These are phyloP conservation scores for Fraxinus paxiana DNA, from an alignment of 305 asterid species.

Conservation along the genomic window DNA sequence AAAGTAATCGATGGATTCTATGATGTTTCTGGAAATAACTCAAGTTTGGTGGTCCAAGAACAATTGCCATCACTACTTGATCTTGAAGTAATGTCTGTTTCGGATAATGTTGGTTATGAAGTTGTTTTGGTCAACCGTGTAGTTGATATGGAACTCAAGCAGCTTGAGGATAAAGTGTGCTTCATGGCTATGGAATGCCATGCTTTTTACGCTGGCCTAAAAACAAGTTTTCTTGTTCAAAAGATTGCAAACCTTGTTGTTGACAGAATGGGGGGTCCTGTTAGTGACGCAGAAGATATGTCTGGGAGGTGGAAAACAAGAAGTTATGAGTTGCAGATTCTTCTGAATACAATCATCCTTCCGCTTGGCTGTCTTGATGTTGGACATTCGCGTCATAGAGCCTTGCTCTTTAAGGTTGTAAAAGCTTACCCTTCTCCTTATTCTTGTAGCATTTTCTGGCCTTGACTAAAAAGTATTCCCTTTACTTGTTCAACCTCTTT, in stretches of 20 bases:
- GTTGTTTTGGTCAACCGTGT: constrained; percentile 71
- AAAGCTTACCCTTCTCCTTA: constrained; percentile 21
- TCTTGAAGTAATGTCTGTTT: constrained; percentile 58
- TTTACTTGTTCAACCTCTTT: not conserved
- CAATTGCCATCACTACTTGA: constrained; percentile 73
- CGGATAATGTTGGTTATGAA: constrained; percentile 59
- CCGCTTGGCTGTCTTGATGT: constrained; percentile 87
- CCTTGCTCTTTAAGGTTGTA: constrained; percentile 88
- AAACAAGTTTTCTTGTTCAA: constrained; percentile 58
- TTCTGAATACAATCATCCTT: constrained; percentile 50
- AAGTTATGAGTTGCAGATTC: constrained; percentile 54
- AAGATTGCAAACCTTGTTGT: constrained; percentile 74
- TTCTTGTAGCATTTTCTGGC: constrained; percentile 14
- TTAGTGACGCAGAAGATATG: constrained; percentile 79
- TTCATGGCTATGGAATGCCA: constrained; percentile 52
- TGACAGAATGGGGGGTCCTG: constrained; percentile 85
- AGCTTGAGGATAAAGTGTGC: constrained; percentile 76
- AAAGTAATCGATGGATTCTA: constrained; percentile 86
- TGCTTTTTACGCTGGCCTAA: constrained; percentile 43
- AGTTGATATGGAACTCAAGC: constrained; percentile 57
- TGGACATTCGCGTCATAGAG: constrained; percentile 96
- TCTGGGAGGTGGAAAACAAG: constrained; percentile 67
- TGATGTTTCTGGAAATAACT: constrained; percentile 72
- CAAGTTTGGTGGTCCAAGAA: constrained; percentile 51
- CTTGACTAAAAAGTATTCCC: not conserved